Conservation (phyloP, 23 red algal species). For the Chondrus crispus region DNA sequence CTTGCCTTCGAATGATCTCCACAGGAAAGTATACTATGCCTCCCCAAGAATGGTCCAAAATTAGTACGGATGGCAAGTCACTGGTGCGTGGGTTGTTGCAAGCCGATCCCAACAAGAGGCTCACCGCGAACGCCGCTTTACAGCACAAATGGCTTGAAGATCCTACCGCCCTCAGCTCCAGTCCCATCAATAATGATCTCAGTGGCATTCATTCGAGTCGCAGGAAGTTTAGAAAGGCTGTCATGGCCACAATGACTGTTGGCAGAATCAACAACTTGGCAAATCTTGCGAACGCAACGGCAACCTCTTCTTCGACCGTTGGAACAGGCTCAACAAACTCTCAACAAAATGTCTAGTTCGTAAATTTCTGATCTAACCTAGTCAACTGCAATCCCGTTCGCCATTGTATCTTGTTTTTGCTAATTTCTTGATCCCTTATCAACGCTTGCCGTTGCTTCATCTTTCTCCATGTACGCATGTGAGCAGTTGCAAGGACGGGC, state of each 20-base stretch:
- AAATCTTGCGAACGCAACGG: too few relatives aligned
- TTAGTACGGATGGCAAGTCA: conserved; percentile 77
- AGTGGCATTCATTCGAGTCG: conserved; percentile 70
- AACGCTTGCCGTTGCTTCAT: too few relatives aligned
- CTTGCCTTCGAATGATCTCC: conserved; percentile 77
- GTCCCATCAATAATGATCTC: conserved; percentile 75
- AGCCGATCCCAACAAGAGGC: conserved; percentile 73
- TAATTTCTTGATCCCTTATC: too few relatives aligned
- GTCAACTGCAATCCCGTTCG: too few relatives aligned
- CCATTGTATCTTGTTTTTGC: too few relatives aligned
- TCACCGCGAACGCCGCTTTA: conserved; percentile 85
- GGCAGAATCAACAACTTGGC: conserved; percentile 38
- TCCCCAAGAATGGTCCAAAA: conserved; percentile 67
- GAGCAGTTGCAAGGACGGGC: too few relatives aligned
- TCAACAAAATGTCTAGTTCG: too few relatives aligned
- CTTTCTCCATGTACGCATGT: too few relatives aligned
- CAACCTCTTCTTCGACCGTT: too few relatives aligned
- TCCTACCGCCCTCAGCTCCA: conserved; percentile 28
- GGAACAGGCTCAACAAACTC: too few relatives aligned
- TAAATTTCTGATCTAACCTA: too few relatives aligned
- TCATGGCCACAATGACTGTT: conserved; percentile 72
- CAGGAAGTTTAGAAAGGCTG: conserved; percentile 78
- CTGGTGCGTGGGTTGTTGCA: conserved; percentile 83
- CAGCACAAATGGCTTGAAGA: conserved; percentile 81
- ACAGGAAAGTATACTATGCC: conserved; percentile 76